Evolutionary conservation across 768 basidiomycete genomes (phyloP).

Genomic region (Krasilnikovozyma curviuscula): DNA sequence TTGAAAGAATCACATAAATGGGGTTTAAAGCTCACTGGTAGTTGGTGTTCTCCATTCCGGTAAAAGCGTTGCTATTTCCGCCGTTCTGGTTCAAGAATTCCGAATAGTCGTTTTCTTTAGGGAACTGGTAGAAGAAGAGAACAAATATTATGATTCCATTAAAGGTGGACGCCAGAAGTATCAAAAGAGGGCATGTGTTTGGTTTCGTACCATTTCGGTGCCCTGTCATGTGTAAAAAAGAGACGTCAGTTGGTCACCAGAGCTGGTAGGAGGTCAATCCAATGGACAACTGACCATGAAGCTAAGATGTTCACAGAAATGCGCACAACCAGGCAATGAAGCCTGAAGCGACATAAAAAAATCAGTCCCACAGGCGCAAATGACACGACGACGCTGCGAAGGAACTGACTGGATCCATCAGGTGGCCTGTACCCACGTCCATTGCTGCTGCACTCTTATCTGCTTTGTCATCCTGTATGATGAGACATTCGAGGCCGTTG

Average conservation of each 20-base stretch:
- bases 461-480: constrained; percentile 64
- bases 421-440: constrained; percentile 83
- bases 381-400: background rate
- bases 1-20: background rate
- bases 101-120: constrained; percentile 75
- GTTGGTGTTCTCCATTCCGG: constrained; percentile 76
- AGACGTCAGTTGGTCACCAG: too few relatives aligned
- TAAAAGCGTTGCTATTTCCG: constrained; percentile 69
- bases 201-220: constrained; percentile 3
- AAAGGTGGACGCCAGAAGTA: too few relatives aligned
- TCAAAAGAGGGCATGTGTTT: background rate
- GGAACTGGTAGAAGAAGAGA: constrained; percentile 41
- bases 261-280: too few relatives aligned
- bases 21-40: constrained; percentile 32
- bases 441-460: constrained; percentile 91
- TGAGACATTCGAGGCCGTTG: constrained; percentile 70
- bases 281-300: constrained; percentile 5
- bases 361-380: too few relatives aligned
- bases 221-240: background rate
- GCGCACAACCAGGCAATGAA: constrained; percentile 12
- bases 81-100: constrained; percentile 38
- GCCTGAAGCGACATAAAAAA: too few relatives aligned
- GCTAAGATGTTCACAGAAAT: constrained; percentile 10
- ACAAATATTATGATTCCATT: background rate
- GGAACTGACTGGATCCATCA: constrained; percentile 72